Conservation (phyloP, 2,329 filamentous ascomycete genomes). For the Didymellaceae sp. region DNA sequence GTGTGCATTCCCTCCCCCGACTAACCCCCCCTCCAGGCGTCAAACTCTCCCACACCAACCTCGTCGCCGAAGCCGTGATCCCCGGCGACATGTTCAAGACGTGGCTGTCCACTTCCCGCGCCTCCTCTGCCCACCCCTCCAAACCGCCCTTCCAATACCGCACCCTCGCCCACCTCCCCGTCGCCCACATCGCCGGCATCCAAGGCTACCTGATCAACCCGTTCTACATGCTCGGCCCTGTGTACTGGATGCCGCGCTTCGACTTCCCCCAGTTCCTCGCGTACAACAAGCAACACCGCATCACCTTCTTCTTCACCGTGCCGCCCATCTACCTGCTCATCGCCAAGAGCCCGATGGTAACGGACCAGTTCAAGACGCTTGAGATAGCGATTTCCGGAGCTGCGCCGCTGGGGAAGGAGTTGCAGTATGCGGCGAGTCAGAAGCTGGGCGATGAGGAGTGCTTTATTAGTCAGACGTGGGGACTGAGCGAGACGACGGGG, state of each 20-base stretch:
- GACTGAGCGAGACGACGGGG: conserved; percentile 62
- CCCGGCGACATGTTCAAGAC: conserved; percentile 40
- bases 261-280: conserved; percentile 62
- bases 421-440: conserved; percentile 59
- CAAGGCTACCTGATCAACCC: conserved; percentile 57
- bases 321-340: conserved; percentile 68
- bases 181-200: conserved; percentile 57
- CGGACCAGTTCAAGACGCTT: conserved; percentile 61
- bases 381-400: conserved; percentile 60
- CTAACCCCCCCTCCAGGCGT: conserved; percentile 38
- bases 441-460: conserved; percentile 57
- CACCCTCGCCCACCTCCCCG: conserved; percentile 56
- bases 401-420: conserved; percentile 62
- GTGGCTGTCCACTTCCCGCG: conserved; percentile 25
- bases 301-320: conserved; percentile 65
- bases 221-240: conserved; percentile 47
- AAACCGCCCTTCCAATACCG: conserved; percentile 43
- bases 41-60: conserved; percentile 53
- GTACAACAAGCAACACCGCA: conserved; percentile 57
- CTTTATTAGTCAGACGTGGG: conserved; percentile 62
- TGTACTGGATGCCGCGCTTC: conserved; percentile 70
- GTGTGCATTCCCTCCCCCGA: too few relatives aligned
- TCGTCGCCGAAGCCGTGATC: conserved; percentile 51
- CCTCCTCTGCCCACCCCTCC: conserved; percentile 23
- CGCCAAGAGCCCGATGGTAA: conserved; percentile 62